Conservation (phyloP, 148 eudicot genomes). For the Fagopyrum homotropicum region DNA sequence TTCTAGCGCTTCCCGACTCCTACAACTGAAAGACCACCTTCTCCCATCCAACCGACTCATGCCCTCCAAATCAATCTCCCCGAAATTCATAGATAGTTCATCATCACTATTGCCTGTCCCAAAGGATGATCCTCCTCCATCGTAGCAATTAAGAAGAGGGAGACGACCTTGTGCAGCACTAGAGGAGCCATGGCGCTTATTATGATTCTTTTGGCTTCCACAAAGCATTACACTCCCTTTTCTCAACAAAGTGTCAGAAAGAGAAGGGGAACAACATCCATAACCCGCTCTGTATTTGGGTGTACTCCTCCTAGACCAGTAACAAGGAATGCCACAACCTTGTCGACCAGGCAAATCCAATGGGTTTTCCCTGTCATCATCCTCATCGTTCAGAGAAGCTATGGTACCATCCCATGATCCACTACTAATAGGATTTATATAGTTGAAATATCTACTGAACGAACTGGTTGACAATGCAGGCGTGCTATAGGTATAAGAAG, state of each 20-base stretch:
- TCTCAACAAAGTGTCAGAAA: conserved; percentile 77
- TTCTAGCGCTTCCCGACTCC: conserved; percentile 68
- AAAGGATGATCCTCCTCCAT: conserved; percentile 52
- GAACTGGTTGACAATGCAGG: conserved; percentile 91
- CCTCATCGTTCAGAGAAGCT: conserved; percentile 55
- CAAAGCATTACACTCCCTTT: conserved; percentile 65
- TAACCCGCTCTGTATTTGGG: conserved; percentile 55
- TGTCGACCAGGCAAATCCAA: conserved; percentile 65
- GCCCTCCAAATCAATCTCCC: conserved; percentile 87
- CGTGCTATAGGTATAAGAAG: conserved; percentile 70
- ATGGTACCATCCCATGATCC: conserved; percentile 89
- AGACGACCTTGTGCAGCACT: conserved; percentile 47
- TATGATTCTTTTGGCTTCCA: conserved; percentile 47
- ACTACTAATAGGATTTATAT: conserved; percentile 56
- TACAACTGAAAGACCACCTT: conserved; percentile 85
- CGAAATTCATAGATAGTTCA: conserved; percentile 68
- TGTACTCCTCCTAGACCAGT: conserved; percentile 73
- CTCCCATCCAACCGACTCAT: conserved; percentile 87
- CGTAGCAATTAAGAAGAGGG: conserved; percentile 64
- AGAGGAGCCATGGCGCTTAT: not conserved
- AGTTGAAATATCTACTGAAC: conserved; percentile 45
- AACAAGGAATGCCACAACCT: conserved; percentile 95
- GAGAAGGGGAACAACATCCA: conserved; percentile 81
- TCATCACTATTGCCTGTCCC: conserved; percentile 63
- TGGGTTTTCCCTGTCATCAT: conserved; percentile 55